phyloP scores from a whole-genome alignment of 78 protist species.

The Ministeria vibrans region DNA sequence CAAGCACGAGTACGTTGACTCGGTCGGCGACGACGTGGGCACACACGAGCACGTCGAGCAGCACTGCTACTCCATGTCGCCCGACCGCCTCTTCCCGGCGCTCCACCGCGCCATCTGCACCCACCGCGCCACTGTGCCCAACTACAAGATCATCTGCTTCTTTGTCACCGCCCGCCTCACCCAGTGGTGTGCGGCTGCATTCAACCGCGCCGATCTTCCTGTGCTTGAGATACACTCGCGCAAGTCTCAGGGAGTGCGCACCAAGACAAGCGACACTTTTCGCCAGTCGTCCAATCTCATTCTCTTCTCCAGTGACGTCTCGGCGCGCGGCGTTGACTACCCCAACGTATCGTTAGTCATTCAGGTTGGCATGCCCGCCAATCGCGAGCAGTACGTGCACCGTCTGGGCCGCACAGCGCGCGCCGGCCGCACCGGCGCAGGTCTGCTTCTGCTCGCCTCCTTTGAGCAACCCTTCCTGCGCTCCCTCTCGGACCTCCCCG shows the following conservation, averaged over 20 bases:
- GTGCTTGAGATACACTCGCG: conserved; percentile 60
- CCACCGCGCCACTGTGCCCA: neutral
- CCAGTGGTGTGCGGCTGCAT: conserved; percentile 11
- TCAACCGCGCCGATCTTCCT: neutral
- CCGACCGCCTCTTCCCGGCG: neutral
- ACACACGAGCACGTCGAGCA: conserved; percentile 33
- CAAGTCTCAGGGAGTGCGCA: conserved; percentile 26
- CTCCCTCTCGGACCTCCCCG: conserved; percentile 8
- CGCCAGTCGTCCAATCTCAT: neutral
- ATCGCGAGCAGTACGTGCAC: conserved; percentile 58
- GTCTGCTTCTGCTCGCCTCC: conserved; percentile 24
- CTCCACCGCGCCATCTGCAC: neutral
- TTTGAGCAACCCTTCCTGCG: conserved; percentile 14
- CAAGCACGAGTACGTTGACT: conserved; percentile 23
- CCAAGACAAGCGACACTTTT: neutral
- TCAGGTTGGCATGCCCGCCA: conserved; percentile 48
- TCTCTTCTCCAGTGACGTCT: conserved; percentile 49
- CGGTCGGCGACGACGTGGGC: conserved; percentile 22
- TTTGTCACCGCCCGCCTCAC: conserved; percentile 50
- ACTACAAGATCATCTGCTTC: conserved; percentile 45
- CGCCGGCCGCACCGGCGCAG: conserved; percentile 60
- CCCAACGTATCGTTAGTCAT: conserved; percentile 49
- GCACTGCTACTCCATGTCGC: neutral
- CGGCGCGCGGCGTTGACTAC: conserved; percentile 58
- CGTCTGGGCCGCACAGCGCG: conserved; percentile 72